Base-by-base conservation (phyloP, 371 early-diverging fungal genomes). In the Lichtheimia ramosa region DNA sequence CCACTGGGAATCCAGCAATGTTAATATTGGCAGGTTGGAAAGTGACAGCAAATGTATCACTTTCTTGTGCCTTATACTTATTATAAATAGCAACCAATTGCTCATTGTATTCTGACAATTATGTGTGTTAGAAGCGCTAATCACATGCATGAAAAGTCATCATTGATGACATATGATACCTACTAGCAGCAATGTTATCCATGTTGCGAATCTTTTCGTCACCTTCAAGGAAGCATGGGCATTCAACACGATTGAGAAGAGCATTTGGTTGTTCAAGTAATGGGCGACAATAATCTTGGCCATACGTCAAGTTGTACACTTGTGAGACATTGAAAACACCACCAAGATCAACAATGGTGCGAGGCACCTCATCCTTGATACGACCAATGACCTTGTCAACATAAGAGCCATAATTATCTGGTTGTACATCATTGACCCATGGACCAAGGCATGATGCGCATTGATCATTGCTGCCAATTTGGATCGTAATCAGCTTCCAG, bases 401-500 rank as follows among this genome's bases (percentile, higher is more conserved):
- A 14, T 64, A 59, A 2, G 23, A 40, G 13, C 56, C 60, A 28
- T 58, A 64, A 16, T 55, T 43, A 13, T 64, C 60, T 8, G 56
- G 50, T 7, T 56, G 55, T 7, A 59, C 59, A 42, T 59, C 60
- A 12, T 48, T 46, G 1, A 12, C 21, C 20, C n/a, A 14, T n/a
- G 43, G 25, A 18, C 21, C n/a, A 20, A 39, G 15, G 28, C 65
- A 70, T 25, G 58, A 56, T 18, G 51, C 64, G n/a, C 59, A 69
- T 34, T 66, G 64, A 51, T 64, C 65, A 27, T 64, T 64, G 34
- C 65, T 71, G n/a, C 74, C 77, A 21, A 74, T 74, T 57, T 74
- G 74, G 27, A 77, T 74, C 16, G 71, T 77, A 24, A 77, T 71
- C 66, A 77, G 49, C 28, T 77, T 77, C 77, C 77, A 77, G 49